Percentiles rank a stretch among this genome's conserved stretches.
phyloP scores from a whole-genome alignment of 202 grass and related monocot species.

The Elaeis oleifera region DNA sequence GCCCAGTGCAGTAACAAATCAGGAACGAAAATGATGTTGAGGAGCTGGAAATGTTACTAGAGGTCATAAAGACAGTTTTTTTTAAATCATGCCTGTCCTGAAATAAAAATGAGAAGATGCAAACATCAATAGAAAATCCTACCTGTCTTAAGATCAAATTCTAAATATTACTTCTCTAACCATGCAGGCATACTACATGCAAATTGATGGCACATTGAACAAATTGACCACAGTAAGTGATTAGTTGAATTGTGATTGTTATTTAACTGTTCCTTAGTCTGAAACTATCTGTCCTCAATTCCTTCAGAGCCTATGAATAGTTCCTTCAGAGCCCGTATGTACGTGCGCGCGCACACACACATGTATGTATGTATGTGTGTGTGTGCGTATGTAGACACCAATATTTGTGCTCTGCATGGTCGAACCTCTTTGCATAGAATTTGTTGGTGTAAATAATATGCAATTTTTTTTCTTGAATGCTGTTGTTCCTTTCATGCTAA shows the following conservation, averaged over 20 bases:
- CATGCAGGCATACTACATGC: conserved; percentile 96
- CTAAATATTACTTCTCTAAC: conserved; percentile 24
- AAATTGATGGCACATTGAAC: conserved; percentile 97
- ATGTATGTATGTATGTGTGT: too few species aligned
- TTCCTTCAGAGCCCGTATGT: too few species aligned
- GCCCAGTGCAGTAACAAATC: conserved; percentile 74
- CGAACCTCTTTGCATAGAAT: too few species aligned
- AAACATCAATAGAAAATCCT: conserved; percentile 6
- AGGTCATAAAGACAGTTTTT: conserved; percentile 21
- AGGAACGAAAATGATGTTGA: conserved; percentile 95
- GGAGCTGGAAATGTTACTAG: conserved; percentile 88
- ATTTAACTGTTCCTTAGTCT: neutral
- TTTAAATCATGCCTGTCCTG: neutral
- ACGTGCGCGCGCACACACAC: too few species aligned
- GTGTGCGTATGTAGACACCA: too few species aligned
- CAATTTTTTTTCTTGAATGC: too few species aligned
- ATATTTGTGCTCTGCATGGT: neutral
- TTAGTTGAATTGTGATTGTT: neutral
- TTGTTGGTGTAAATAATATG: too few species aligned
- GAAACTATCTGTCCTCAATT: neutral
- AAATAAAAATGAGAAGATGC: neutral
- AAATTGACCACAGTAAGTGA: conserved; percentile 91
- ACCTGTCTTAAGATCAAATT: neutral
- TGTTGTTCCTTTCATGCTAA: too few species aligned
- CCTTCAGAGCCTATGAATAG: too few species aligned